Conservation (phyloP, 2,329 filamentous ascomycete genomes). For the Fusarium nodosum region DNA sequence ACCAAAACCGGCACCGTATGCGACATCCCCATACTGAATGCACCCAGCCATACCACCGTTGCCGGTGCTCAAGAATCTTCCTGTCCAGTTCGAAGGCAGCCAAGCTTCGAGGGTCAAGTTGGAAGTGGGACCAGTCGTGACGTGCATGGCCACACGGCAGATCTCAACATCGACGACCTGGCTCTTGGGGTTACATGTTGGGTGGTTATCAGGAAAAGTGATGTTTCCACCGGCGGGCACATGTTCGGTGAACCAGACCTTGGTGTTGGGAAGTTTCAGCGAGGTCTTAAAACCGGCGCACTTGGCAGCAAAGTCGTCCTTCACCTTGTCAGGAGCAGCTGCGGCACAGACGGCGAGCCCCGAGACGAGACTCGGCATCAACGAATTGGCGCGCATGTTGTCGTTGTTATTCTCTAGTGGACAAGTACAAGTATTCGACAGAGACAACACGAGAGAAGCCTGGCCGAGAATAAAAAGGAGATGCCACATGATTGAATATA, state of each 20-base stretch:
- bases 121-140: conserved; percentile 30
- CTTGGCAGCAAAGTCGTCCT: conserved; percentile 28
- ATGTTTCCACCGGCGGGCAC: conserved; percentile 32
- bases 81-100: conserved; percentile 63
- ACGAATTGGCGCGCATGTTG: conserved; percentile 21
- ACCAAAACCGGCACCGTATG: conserved; percentile 56
- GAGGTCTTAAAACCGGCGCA: conserved; percentile 29
- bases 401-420: background rate
- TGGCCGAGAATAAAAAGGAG: background rate
- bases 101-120: conserved; percentile 58
- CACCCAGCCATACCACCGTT: conserved; percentile 65
- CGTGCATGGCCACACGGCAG: conserved; percentile 39
- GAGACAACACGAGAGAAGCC: background rate
- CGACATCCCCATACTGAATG: conserved; percentile 56
- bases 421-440: conserved; percentile 12
- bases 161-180: conserved; percentile 34
- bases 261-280: conserved; percentile 36
- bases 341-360: conserved; percentile 20
- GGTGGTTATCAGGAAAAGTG: conserved; percentile 32
- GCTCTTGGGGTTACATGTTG: conserved; percentile 31
- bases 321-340: conserved; percentile 5
- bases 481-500: conserved; percentile 17
- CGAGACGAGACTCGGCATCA: conserved; percentile 20
- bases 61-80: conserved; percentile 63
- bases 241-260: conserved; percentile 41